Conservation (phyloP, 148 eudicot genomes). For the Fallopia convolvulus region DNA sequence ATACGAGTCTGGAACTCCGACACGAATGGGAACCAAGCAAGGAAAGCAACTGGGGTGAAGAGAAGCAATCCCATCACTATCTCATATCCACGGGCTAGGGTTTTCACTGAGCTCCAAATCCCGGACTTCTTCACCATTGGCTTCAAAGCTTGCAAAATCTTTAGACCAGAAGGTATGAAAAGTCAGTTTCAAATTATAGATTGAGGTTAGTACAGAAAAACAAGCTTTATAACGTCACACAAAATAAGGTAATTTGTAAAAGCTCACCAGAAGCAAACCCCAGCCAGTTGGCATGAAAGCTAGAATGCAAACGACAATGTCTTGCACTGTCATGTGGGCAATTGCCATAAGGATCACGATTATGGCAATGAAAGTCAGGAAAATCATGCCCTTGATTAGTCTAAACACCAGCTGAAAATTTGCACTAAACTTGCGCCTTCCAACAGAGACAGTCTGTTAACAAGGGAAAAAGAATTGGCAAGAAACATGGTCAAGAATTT, state of each 20-base stretch:
- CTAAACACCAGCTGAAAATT: conserved; percentile 44
- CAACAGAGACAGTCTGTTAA: conserved; percentile 35
- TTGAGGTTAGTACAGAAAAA: not conserved
- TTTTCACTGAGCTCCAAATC: conserved; percentile 62
- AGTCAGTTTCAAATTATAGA: not conserved
- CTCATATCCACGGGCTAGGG: conserved; percentile 77
- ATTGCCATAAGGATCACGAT: conserved; percentile 52
- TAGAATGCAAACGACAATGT: conserved; percentile 75
- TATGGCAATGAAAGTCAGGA: conserved; percentile 30
- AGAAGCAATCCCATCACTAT: conserved; percentile 71
- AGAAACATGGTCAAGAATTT: not conserved
- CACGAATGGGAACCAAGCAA: conserved; percentile 85
- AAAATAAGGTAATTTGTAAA: not conserved
- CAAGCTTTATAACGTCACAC: not conserved
- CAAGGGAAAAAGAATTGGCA: not conserved
- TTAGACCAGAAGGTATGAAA: conserved; percentile 1
- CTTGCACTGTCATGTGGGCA: conserved; percentile 57
- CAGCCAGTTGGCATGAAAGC: conserved; percentile 99
- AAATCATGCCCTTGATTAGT: conserved; percentile 36
- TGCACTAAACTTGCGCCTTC: conserved; percentile 40
- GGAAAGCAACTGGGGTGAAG: conserved; percentile 77
- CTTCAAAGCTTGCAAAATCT: conserved; percentile 75
- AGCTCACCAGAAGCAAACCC: conserved; percentile 35
- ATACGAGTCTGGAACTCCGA: conserved; percentile 78
- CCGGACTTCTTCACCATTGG: conserved; percentile 40